Percentiles rank a stretch among this genome's conserved stretches.
These are phyloP conservation scores for Aspergillus nomiae DNA, from an alignment of 2,329 filamentous ascomycete species.

Conservation along the genomic window DNA sequence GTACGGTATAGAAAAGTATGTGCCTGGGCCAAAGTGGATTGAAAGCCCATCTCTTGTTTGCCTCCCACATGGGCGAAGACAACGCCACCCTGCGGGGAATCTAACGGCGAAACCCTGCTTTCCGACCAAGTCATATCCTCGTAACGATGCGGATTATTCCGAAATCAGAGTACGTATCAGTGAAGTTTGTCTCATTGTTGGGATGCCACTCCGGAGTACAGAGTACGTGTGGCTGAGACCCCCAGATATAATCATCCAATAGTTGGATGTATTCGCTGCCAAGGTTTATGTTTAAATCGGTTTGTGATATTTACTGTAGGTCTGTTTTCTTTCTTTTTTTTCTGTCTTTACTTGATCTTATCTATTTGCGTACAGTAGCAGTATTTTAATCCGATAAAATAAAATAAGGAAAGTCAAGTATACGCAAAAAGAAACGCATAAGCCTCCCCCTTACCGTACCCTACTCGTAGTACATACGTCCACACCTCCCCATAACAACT, in stretches of 20 bases:
- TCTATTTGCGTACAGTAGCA: neutral
- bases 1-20: neutral
- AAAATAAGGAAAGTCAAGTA: neutral
- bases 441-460: neutral
- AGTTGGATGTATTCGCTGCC: neutral
- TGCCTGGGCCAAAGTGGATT: neutral
- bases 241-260: neutral
- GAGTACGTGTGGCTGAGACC: neutral
- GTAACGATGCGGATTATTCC: neutral
- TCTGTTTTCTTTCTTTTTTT: neutral
- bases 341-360: neutral
- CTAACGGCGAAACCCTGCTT: neutral
- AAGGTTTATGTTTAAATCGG: too few relatives aligned
- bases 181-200: neutral
- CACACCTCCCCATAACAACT: too few relatives aligned
- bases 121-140: too few relatives aligned
- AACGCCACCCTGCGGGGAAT: slow-evolving; percentile 4
- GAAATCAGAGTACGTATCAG: neutral
- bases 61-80: slow-evolving; percentile 5
- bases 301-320: neutral
- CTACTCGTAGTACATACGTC: neutral
- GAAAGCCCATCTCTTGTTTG: neutral
- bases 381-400: neutral
- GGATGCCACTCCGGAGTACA: too few relatives aligned
- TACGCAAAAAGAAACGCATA: neutral